Conservation (phyloP, 768 basidiomycete species). For the Sporobolomyces pararoseus region DNA sequence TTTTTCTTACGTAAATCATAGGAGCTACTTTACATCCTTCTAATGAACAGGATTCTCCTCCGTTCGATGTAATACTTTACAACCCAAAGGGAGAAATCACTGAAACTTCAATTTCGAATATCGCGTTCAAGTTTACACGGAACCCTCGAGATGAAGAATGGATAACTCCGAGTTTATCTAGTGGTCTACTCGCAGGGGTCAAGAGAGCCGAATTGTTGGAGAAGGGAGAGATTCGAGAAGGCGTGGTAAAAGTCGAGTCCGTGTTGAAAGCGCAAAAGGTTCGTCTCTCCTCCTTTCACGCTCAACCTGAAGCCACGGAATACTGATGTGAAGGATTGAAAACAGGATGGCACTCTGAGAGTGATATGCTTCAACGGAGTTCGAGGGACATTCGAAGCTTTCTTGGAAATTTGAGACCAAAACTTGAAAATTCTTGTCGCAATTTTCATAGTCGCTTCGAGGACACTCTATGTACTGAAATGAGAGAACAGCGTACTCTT, state of each 20-base stretch:
- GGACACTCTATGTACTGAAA: too few species aligned
- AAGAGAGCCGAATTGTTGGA: slow-evolving; percentile 30
- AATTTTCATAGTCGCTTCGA: too few species aligned
- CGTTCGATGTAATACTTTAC: slow-evolving; percentile 34
- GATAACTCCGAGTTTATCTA: slow-evolving; percentile 5
- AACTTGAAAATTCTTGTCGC: too few species aligned
- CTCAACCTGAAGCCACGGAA: neutral
- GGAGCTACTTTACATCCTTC: slow-evolving; percentile 20
- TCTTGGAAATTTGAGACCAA: neutral
- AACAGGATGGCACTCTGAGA: slow-evolving; percentile 2
- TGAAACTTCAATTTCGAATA: slow-evolving; percentile 35
- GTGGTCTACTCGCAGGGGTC: slow-evolving; percentile 27
- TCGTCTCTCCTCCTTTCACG: neutral
- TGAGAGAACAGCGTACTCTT: too few species aligned
- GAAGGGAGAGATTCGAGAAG: slow-evolving; percentile 15
- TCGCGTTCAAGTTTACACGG: slow-evolving; percentile 19
- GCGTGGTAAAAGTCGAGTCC: slow-evolving; percentile 1
- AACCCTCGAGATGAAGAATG: neutral
- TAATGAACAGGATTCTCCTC: neutral
- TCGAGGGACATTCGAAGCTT: slow-evolving; percentile 23
- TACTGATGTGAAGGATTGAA: neutral
- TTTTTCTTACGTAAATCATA: too few species aligned
- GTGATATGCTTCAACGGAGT: slow-evolving; percentile 39
- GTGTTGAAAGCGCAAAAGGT: slow-evolving; percentile 5
- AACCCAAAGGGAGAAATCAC: slow-evolving; percentile 25